Evolutionary conservation across 129 eudicot species (phyloP).

Genomic region (Tagetes patula): DNA sequence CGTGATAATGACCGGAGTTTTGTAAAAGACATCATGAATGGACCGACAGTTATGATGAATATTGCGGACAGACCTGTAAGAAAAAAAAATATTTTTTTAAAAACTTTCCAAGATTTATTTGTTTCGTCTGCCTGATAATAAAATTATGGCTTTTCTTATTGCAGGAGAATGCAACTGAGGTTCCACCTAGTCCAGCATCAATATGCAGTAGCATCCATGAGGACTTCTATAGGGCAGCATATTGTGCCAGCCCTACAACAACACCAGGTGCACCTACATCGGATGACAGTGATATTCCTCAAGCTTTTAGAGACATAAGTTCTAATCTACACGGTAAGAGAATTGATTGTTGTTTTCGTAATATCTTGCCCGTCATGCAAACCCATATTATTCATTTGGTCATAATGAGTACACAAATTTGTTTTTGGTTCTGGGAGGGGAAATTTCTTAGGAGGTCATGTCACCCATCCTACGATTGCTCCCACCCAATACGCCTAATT

Average conservation of each 20-base stretch:
- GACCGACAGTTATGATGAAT: conserved; percentile 56
- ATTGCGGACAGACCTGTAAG: conserved; percentile 64
- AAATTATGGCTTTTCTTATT: conserved; percentile 12
- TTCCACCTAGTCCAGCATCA: conserved; percentile 99
- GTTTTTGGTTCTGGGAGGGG: too few species aligned
- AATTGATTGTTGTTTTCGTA: background rate
- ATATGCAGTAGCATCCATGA: conserved; percentile 82
- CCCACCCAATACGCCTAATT: background rate
- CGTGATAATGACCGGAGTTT: conserved; percentile 40
- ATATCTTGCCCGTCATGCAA: background rate
- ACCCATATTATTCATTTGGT: background rate
- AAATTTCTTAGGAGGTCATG: too few species aligned
- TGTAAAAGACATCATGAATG: conserved; percentile 53
- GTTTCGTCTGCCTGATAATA: background rate
- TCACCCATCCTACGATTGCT: too few species aligned
- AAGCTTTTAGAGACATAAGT: conserved; percentile 78
- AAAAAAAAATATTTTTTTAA: background rate
- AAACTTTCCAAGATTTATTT: background rate
- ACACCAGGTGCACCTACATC: conserved; percentile 53
- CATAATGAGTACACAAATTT: background rate
- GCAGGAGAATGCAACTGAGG: conserved; percentile 91
- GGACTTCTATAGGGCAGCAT: conserved; percentile 64
- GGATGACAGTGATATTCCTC: conserved; percentile 60
- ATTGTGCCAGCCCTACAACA: conserved; percentile 66
- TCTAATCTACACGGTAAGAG: conserved; percentile 70